Evolutionary conservation across 2,329 filamentous ascomycete species (phyloP).

Genomic region (Fusarium verrucosum): DNA sequence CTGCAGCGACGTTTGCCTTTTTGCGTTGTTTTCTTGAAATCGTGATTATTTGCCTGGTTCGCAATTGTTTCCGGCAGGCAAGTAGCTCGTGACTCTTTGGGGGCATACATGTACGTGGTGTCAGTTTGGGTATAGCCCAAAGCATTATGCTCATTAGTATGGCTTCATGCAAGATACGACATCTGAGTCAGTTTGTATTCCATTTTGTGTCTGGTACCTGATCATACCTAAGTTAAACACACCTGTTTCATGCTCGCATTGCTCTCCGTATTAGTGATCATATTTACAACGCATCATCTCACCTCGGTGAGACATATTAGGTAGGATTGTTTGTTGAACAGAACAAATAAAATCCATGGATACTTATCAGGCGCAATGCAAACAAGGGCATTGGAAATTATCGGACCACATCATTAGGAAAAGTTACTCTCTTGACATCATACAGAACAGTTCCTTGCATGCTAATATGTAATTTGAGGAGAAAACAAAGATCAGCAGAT

Average conservation of each 20-base stretch:
- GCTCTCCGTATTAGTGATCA: constrained; percentile 1
- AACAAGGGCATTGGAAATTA: background rate
- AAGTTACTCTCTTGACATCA: background rate
- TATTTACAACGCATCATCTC: background rate
- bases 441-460: background rate
- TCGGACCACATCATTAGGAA: background rate
- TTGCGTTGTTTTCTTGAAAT: constrained; percentile 12
- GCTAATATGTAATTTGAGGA: background rate
- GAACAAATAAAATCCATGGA: background rate
- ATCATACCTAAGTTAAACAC: background rate
- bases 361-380: background rate
- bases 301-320: background rate
- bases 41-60: constrained; percentile 12
- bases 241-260: background rate
- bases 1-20: constrained; percentile 24
- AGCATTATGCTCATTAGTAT: background rate
- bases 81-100: background rate
- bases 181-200: background rate
- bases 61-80: constrained; percentile 6
- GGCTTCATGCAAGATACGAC: background rate
- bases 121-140: background rate
- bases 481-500: background rate
- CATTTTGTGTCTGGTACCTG: background rate
- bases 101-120: background rate
- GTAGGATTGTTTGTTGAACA: too few species aligned